Evolutionary conservation across 2,329 filamentous ascomycete genomes (phyloP).

Genomic region (Alternaria hordeiaustralica): DNA sequence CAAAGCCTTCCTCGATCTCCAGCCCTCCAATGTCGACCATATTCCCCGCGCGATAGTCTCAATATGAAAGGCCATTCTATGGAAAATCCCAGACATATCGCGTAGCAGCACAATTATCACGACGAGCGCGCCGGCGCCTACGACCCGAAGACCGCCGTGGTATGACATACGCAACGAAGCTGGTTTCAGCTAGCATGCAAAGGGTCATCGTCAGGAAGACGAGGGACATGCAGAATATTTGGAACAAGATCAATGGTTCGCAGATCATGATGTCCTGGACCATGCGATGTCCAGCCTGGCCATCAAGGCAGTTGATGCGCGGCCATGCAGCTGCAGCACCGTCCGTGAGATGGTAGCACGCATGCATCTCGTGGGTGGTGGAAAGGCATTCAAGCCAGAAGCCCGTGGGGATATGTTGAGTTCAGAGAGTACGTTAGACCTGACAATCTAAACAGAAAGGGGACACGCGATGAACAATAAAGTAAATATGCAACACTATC

Average conservation of each 20-base stretch:
- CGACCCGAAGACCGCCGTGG: neutral
- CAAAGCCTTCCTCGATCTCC: neutral
- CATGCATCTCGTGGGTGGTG: no score
- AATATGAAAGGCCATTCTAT: neutral
- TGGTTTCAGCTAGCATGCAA: neutral
- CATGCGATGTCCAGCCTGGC: neutral
- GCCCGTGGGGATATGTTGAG: constrained; percentile 35
- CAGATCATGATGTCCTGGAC: neutral
- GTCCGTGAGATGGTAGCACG: neutral
- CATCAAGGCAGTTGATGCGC: neutral
- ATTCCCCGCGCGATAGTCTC: neutral
- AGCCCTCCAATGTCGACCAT: neutral
- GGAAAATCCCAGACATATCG: neutral
- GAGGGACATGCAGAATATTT: neutral
- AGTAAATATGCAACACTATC: neutral
- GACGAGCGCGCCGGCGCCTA: neutral
- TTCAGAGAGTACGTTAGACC: constrained; percentile 29
- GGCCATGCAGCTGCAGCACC: neutral
- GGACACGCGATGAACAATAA: neutral
- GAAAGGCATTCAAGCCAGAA: constrained; percentile 35
- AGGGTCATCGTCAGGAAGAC: neutral
- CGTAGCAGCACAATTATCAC: neutral
- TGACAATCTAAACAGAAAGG: neutral
- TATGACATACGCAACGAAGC: neutral
- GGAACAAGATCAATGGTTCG: neutral